A percentile compares a stretch with the other conserved stretches of the same genome.
These are phyloP conservation scores for Plasmodium falciparum DNA, from an alignment of 169 alveolate species.

Conservation along the genomic window DNA sequence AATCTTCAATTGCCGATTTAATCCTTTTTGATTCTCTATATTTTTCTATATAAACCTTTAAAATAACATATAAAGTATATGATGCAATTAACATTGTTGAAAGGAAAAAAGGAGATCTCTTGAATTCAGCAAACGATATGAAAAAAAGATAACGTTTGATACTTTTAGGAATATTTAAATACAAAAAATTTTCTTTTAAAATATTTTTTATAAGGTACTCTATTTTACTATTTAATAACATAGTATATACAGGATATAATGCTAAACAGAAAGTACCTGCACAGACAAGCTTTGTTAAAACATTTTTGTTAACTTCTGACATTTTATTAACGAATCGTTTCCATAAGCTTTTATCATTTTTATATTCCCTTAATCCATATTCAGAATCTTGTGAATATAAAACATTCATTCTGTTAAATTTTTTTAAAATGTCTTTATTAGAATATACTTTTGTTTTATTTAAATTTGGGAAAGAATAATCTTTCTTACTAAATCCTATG, in stretches of 20 bases:
- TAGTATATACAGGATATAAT: conserved; percentile 36
- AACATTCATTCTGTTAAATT: conserved; percentile 13
- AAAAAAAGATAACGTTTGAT: conserved; percentile 21
- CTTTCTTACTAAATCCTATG: conserved; percentile 50
- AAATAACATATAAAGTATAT: conserved; percentile 66
- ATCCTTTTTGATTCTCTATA: conserved; percentile 71
- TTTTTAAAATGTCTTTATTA: conserved; percentile 42
- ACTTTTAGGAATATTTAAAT: conserved; percentile 24
- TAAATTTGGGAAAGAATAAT: conserved; percentile 24
- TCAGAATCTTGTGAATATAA: conserved; percentile 54
- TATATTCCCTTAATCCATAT: conserved; percentile 32
- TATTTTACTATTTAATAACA: conserved; percentile 44
- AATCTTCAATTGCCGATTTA: conserved; percentile 55
- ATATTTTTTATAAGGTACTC: conserved; percentile 20
- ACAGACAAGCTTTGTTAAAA: conserved; percentile 36
- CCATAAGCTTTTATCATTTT: conserved; percentile 30
- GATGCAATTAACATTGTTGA: conserved; percentile 73
- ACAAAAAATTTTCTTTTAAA: conserved; percentile 47
- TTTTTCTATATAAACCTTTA: conserved; percentile 77
- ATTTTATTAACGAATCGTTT: conserved; percentile 20
- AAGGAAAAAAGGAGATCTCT: conserved; percentile 59
- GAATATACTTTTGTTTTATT: conserved; percentile 33
- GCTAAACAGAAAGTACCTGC: conserved; percentile 46
- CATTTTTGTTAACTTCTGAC: conserved; percentile 7
- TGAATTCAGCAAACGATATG: conserved; percentile 55